Conservation (phyloP, 2,329 filamentous ascomycete genomes). For the Trichoderma breve region DNA sequence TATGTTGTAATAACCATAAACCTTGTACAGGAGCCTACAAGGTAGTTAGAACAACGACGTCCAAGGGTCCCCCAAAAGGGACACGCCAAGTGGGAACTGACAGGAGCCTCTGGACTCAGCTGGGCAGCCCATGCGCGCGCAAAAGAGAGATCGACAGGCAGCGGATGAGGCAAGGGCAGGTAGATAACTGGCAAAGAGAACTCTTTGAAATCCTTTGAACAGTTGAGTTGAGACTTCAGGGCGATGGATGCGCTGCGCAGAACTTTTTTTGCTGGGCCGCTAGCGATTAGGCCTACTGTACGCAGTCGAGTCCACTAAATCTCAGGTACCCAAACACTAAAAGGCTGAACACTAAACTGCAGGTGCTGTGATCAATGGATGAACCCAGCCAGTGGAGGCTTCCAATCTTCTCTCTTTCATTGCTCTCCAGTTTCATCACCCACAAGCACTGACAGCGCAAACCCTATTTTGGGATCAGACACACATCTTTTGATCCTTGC, state of each 20-base stretch:
- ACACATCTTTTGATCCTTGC: background rate
- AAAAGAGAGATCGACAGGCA: conserved; percentile 17
- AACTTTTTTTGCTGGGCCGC: background rate
- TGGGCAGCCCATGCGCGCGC: conserved; percentile 9
- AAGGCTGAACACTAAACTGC: background rate
- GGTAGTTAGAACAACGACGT: background rate
- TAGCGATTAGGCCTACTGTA: background rate
- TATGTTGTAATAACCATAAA: conserved; percentile 18
- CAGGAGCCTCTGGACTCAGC: conserved; percentile 1
- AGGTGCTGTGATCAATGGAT: background rate
- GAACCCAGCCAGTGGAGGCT: background rate
- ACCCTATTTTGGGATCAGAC: background rate
- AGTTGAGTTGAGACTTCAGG: background rate
- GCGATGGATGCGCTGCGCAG: background rate
- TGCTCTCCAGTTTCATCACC: background rate
- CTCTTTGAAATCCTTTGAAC: too few relatives aligned
- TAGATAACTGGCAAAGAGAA: too few relatives aligned
- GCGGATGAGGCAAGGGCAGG: background rate
- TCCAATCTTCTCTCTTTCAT: background rate
- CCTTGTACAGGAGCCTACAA: conserved; percentile 11
- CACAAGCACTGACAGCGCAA: background rate
- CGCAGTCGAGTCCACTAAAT: background rate
- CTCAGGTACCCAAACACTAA: background rate
- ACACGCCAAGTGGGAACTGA: conserved; percentile 10
- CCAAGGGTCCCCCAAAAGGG: background rate